phyloP scores from a whole-genome alignment of 371 early-diverging fungal genomes.

The Zychaea mexicana region DNA sequence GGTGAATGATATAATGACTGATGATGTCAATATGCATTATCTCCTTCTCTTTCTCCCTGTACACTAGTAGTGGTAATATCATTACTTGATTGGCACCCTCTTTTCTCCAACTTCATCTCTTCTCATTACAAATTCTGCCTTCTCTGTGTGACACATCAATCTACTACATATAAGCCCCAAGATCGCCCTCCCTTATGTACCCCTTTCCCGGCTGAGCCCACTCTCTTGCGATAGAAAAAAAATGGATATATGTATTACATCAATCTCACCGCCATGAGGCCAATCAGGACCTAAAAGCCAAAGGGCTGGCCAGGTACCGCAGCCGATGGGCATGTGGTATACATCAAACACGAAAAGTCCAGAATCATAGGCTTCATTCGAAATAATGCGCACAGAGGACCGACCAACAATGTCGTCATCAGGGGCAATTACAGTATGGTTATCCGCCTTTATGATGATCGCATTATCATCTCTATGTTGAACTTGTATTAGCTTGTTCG shows the following conservation, averaged over 20 bases:
- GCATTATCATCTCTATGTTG: conserved; percentile 5
- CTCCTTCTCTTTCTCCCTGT: background rate
- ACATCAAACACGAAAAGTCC: conserved; percentile 44
- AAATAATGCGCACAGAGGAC: conserved; percentile 28
- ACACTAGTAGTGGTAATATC: too few relatives aligned
- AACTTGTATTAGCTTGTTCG: conserved; percentile 3
- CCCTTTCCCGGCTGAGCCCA: too few relatives aligned
- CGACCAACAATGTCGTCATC: conserved; percentile 16
- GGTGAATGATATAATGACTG: background rate
- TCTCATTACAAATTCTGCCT: too few relatives aligned
- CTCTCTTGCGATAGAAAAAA: too few relatives aligned
- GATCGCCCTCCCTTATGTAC: background rate
- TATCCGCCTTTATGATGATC: conserved; percentile 15
- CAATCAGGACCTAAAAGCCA: conserved; percentile 43
- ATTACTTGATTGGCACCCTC: too few relatives aligned
- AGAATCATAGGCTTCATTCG: conserved; percentile 21
- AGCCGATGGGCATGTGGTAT: conserved; percentile 40
- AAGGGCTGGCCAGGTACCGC: conserved; percentile 42
- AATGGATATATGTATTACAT: conserved; percentile 14
- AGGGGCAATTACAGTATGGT: background rate
- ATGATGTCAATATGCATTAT: background rate
- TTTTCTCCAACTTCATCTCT: too few relatives aligned
- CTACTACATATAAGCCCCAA: too few relatives aligned
- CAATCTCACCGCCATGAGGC: conserved; percentile 43
- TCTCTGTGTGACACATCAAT: too few relatives aligned